Evolutionary conservation across 2,329 filamentous ascomycete species (phyloP), one percentile per base, ranked within the genome.

Genomic region (Scedosporium minutisporum): DNA sequence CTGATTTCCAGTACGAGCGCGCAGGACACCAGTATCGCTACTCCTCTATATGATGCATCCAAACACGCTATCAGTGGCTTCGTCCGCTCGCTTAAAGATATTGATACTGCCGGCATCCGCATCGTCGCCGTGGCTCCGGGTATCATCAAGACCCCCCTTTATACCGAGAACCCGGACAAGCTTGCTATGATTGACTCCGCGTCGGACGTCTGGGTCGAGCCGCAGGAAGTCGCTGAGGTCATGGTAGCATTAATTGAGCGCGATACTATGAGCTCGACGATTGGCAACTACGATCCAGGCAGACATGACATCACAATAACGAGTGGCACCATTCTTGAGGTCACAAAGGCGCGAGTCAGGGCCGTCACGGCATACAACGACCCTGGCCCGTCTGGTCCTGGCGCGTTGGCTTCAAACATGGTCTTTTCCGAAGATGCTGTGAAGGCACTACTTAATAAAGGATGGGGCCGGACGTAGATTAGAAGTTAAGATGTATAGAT

Each of bases 81-180:
- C 29, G 75, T 79, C 1, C 70, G 78, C 1, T 75, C 72, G n/a
- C 66, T 81, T 0, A 73, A 71, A 0, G 63, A 63, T 0, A 65
- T 81, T 4, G 74, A 79, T 23, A 61, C 64, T 1, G 59, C 65
- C 0, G 69, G 72, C 0, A 72, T 81, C 18, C 68, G 76, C 0
- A 75, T 81, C 41, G 76, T 70, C 57, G 77, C 74, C 0, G 75
- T 81, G 0, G 77, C 78, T 0, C 79, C 79, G 0, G 78, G 76
- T 0, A 60, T 78, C 1, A 75, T 80, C 0, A 67, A 70, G 6
- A 81, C 79, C 1, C 79, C 79, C 2, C 64, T 81, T 3, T 79
- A 78, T 76, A 74, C 69, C 0, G 78, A 80, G 1, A 65, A 78
- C 42, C 74, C 76, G 0, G 77, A 80, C 65, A 80, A 79, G 65